Evolutionary conservation across 2,329 filamentous ascomycete species (phyloP), one percentile per base, ranked within the genome.

Genomic region (Xylariaceae sp.): DNA sequence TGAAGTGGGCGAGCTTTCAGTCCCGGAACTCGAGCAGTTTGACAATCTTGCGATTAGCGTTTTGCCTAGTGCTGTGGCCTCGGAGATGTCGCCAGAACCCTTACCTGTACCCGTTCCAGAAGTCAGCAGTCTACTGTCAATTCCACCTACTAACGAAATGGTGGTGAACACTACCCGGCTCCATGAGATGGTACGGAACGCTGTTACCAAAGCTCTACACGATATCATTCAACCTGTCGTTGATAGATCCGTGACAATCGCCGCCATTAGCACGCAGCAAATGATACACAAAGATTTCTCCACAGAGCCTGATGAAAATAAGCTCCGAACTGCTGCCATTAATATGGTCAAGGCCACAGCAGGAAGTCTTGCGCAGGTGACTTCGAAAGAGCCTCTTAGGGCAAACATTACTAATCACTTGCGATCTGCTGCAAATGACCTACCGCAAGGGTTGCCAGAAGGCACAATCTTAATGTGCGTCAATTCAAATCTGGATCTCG

Each of bases 341-440:
- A 95, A 87, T 60, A 95, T 97, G 84, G 94, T 96, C 45, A 94
- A 96, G 72, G 87, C 91, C 49, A 88, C 96, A 30, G 92, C 94
- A 29, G 94, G 94, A 40, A 96, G 91, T 66, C 79, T 99, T 53
- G 94, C 94, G 11, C 80, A 96, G 34, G 94, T 99, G n/a, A 99
- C 94, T 3, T 97, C 91, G 68, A 99, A 97, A 72, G 94, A 99
- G 70, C 94, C 94, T 12, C 78, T 99, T 12, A 85, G 94, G 57
- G 94, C 95, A 71, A 97, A 95, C 73, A 95, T 99, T 72, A 95
- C 88, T 51, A 99, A 97, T 72, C 95, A 97, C 68, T 91, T 99
- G 70, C 87, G 94, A 50, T 79, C 78, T 47, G 71, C 85, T n/a
- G 79, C 83, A 2, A 76, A 73, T 47, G 83, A 86, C 39, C 80